A percentile compares a stretch with the other conserved stretches of the same genome.
Evolutionary conservation across 495 filamentous ascomycete genomes (phyloP).

Genomic region (Lindgomyces ingoldianus): DNA sequence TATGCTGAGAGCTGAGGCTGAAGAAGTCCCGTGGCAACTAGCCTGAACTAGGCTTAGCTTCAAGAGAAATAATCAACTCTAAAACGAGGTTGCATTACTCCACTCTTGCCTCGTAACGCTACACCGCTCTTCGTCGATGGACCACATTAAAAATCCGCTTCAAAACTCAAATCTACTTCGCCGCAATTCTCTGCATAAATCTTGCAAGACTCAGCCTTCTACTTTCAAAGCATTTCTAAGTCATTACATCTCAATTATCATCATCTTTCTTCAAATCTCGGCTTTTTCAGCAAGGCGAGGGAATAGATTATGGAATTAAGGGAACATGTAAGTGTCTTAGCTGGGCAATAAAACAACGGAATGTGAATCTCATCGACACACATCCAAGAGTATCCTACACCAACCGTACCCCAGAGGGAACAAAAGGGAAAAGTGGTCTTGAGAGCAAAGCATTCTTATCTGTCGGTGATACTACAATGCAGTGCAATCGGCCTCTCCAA

Average conservation of each 20-base stretch:
- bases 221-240: neutral
- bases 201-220: neutral
- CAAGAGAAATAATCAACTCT: neutral
- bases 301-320: too few relatives aligned
- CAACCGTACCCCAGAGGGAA: too few relatives aligned
- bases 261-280: neutral
- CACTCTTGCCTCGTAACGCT: neutral
- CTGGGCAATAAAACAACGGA: too few relatives aligned
- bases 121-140: neutral
- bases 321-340: too few relatives aligned
- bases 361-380: neutral
- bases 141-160: neutral
- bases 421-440: neutral
- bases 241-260: neutral
- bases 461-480: neutral
- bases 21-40: neutral
- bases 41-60: neutral
- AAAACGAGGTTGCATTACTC: neutral
- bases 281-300: too few relatives aligned
- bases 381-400: too few relatives aligned
- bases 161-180: too few relatives aligned
- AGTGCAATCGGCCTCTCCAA: neutral
- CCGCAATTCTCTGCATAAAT: too few relatives aligned
- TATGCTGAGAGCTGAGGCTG: neutral
- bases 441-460: neutral